Percentiles rank a stretch among this genome's conserved stretches.
Conservation (phyloP, 2,329 filamentous ascomycete genomes). For the Phoma herbarum region DNA sequence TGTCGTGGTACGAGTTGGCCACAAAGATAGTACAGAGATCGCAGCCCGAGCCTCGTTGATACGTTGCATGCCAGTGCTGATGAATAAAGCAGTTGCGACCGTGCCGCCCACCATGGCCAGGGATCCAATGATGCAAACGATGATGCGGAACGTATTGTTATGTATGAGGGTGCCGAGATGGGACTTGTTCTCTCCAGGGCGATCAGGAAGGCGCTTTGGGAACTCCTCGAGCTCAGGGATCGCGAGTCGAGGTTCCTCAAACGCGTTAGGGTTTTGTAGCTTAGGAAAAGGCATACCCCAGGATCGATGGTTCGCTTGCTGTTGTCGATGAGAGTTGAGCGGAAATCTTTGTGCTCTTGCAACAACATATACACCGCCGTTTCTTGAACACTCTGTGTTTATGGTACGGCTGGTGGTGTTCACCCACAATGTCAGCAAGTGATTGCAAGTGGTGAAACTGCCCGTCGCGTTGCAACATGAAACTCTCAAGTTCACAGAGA, state of each 20-base stretch:
- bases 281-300: not conserved
- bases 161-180: not conserved
- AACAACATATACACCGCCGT: not conserved
- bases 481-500: not conserved
- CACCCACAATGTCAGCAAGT: not conserved
- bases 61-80: not conserved
- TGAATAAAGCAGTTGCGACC: not conserved
- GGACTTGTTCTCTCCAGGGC: not conserved
- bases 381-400: not conserved
- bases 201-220: not conserved
- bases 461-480: not conserved
- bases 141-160: slow-evolving; percentile 5
- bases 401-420: not conserved
- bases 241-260: not conserved
- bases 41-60: not conserved
- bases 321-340: not conserved
- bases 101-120: not conserved
- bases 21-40: not conserved
- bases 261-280: not conserved
- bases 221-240: not conserved
- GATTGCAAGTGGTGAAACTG: not conserved
- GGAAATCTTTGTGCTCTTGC: not conserved
- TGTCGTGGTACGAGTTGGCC: not conserved
- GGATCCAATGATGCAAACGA: not conserved
- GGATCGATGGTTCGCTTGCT: not conserved